A percentile compares a stretch with the other conserved stretches of the same genome.
Evolutionary conservation across 176 grass and related monocot genomes (phyloP).

Genomic region (Poa pratensis): DNA sequence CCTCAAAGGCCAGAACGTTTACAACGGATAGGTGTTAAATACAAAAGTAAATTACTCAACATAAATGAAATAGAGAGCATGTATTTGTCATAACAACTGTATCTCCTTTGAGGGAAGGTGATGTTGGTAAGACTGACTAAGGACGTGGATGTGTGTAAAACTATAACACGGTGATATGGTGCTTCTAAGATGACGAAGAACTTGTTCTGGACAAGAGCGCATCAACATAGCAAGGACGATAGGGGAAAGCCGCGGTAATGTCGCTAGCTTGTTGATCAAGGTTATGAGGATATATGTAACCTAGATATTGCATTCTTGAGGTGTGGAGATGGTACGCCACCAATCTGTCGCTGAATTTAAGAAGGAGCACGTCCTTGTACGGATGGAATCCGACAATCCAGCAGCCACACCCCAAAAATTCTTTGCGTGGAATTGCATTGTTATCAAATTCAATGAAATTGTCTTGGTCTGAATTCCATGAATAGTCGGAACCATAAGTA

Average conservation of each 20-base stretch:
- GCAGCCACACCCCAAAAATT: background rate
- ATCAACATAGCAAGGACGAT: constrained; percentile 10
- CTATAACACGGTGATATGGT: background rate
- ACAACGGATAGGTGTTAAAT: no score
- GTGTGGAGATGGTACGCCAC: constrained; percentile 11
- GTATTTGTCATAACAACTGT: background rate
- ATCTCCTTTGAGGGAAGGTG: background rate
- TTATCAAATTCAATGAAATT: constrained; percentile 1
- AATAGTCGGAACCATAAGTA: background rate
- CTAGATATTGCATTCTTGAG: constrained; percentile 8
- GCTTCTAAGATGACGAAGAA: background rate
- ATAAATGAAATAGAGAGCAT: background rate
- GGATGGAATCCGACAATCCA: background rate
- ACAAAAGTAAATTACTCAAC: background rate
- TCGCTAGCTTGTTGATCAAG: background rate
- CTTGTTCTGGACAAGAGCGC: background rate
- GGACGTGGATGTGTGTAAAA: background rate
- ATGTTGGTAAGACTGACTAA: background rate
- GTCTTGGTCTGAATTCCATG: background rate
- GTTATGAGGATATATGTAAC: background rate
- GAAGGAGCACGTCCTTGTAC: background rate
- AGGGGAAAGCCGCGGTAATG: background rate
- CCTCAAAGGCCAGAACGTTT: no score
- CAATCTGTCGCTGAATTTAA: background rate
- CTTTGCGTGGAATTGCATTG: background rate